A percentile compares a stretch with the other conserved stretches of the same genome.
Conservation (phyloP, 495 filamentous ascomycete genomes). For the Pseudomonodictys pantanalensis region DNA sequence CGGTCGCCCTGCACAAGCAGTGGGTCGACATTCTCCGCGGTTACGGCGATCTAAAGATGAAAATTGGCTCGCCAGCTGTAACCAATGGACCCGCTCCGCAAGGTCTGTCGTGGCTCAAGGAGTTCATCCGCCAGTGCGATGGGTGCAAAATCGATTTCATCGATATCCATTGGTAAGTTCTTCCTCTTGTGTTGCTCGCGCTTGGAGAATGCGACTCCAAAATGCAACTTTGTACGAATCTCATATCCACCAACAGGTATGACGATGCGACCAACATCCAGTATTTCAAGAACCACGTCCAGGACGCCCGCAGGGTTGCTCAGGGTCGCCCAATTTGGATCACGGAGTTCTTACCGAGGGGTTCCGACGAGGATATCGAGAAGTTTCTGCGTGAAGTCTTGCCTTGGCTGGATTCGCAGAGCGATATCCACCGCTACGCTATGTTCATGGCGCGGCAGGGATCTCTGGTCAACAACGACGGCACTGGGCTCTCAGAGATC, state of each 20-base stretch:
- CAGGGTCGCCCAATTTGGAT: constrained; percentile 21
- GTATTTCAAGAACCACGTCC: constrained; percentile 22
- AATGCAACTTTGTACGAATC: neutral
- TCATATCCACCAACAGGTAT: constrained; percentile 9
- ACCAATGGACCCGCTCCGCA: constrained; percentile 16
- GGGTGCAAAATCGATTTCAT: constrained; percentile 27
- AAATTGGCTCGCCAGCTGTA: constrained; percentile 15
- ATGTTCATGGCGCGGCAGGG: constrained; percentile 1
- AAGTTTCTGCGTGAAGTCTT: constrained; percentile 15
- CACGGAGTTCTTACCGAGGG: constrained; percentile 17
- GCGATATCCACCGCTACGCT: constrained; percentile 18
- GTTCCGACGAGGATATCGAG: neutral
- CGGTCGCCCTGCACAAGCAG: neutral
- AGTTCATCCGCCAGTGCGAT: constrained; percentile 9
- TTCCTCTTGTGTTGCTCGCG: neutral
- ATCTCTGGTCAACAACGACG: constrained; percentile 9
- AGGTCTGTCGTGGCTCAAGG: constrained; percentile 9
- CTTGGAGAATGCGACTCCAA: too few relatives aligned
- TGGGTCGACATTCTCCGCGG: constrained; percentile 6
- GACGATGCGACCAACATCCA: neutral
- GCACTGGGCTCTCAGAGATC: constrained; percentile 7
- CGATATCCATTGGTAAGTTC: constrained; percentile 16
- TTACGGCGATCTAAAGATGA: constrained; percentile 3
- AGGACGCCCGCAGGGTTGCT: neutral
- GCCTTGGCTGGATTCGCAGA: constrained; percentile 20